Evolutionary conservation across 352 stramenopile species (phyloP).

Genomic region (Pythium utonaiense): DNA sequence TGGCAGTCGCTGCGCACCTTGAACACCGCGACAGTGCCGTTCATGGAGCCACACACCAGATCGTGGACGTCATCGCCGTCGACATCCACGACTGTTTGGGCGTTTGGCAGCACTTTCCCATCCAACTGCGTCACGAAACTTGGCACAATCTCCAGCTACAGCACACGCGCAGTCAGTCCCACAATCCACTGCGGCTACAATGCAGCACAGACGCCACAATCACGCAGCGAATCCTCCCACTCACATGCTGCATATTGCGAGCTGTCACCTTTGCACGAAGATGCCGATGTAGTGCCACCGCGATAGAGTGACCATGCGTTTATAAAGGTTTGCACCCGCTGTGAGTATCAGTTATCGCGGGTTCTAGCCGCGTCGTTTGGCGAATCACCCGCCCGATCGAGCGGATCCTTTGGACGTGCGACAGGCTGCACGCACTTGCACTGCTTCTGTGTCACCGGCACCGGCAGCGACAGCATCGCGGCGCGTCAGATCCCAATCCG

Average conservation of each 20-base stretch:
- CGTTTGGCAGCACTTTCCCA: slow-evolving; percentile 68
- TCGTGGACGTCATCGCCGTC: slow-evolving; percentile 62
- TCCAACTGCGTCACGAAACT: slow-evolving; percentile 57
- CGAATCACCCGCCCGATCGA: slow-evolving; percentile 13
- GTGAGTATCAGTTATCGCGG: slow-evolving; percentile 9
- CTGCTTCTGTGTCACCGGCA: no score
- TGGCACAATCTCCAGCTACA: slow-evolving; percentile 63
- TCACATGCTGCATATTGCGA: slow-evolving; percentile 18
- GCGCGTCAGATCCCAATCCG: no score
- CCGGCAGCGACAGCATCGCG: no score
- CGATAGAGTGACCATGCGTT: slow-evolving; percentile 5
- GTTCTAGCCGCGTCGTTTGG: slow-evolving; percentile 16
- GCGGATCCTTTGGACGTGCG: slow-evolving; percentile 1
- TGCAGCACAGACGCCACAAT: background rate
- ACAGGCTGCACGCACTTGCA: background rate
- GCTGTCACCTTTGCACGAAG: background rate
- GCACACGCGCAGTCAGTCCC: background rate
- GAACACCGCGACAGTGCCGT: slow-evolving; percentile 59
- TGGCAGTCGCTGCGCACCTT: slow-evolving; percentile 41
- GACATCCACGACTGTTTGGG: slow-evolving; percentile 57
- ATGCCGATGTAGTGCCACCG: background rate
- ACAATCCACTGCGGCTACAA: background rate
- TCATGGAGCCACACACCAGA: slow-evolving; percentile 62
- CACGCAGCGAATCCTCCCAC: background rate
- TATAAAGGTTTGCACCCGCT: background rate